Conservation (phyloP, 31 red algal species). For the Asparagopsis taxiformis region DNA sequence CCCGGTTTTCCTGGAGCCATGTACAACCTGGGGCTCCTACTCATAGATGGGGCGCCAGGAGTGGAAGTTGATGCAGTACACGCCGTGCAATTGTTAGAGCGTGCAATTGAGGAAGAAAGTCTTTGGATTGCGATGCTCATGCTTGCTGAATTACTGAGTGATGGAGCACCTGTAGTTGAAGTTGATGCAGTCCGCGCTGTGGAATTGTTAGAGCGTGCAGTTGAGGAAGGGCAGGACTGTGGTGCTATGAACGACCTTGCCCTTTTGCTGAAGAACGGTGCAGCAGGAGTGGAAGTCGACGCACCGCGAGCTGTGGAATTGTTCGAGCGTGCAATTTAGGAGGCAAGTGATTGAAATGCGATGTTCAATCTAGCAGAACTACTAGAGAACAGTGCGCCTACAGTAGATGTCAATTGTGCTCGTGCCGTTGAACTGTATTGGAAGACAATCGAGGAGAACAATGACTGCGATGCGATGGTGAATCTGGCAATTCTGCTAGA, state of each 20-base stretch:
- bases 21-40: constrained; percentile 3
- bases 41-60: constrained; percentile 3
- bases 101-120: constrained; percentile 3
- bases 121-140: too few relatives aligned
- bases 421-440: too few relatives aligned
- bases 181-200: too few relatives aligned
- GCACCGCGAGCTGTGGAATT: constrained; percentile 9
- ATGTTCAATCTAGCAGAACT: constrained; percentile 17
- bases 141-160: too few relatives aligned
- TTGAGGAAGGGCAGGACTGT: too few relatives aligned
- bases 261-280: constrained; percentile 15
- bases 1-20: neutral
- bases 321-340: constrained; percentile 10
- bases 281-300: neutral
- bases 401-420: too few relatives aligned
- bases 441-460: too few relatives aligned
- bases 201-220: too few relatives aligned
- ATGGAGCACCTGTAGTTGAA: too few relatives aligned
- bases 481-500: too few relatives aligned
- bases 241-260: constrained; percentile 12
- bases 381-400: neutral
- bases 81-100: constrained; percentile 3
- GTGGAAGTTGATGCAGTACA: constrained; percentile 1
- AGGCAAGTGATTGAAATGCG: neutral
- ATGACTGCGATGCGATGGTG: too few relatives aligned